These are phyloP conservation scores for Pyrenophora seminiperda DNA, from an alignment of 2,329 filamentous ascomycete species.

Conservation along the genomic window DNA sequence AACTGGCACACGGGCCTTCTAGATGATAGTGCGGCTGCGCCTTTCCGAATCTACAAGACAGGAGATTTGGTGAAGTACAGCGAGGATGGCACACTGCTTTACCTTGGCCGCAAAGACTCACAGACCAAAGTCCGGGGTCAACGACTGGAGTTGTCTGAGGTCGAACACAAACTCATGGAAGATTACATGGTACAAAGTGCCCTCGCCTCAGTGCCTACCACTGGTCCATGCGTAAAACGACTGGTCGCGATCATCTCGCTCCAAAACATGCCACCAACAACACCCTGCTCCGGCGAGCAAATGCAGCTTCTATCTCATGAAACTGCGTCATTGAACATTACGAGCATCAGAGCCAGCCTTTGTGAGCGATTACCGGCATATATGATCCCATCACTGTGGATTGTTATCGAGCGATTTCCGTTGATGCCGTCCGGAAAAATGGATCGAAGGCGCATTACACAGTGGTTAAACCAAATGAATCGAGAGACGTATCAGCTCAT, in stretches of 20 bases:
- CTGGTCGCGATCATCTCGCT: conserved; percentile 38
- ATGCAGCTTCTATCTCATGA: conserved; percentile 31
- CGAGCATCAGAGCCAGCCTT: conserved; percentile 33
- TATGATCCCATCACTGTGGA: conserved; percentile 44
- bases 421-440: conserved; percentile 42
- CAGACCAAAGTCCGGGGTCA: conserved; percentile 51
- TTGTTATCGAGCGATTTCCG: conserved; percentile 37
- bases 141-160: conserved; percentile 53
- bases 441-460: conserved; percentile 36
- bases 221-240: conserved; percentile 41
- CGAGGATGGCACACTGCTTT: conserved; percentile 42
- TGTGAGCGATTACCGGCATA: conserved; percentile 40
- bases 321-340: conserved; percentile 29
- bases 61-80: conserved; percentile 47
- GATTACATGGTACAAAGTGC: conserved; percentile 37
- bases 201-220: conserved; percentile 34
- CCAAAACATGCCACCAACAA: conserved; percentile 17
- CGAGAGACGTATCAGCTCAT: conserved; percentile 34
- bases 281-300: not conserved
- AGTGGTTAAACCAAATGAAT: conserved; percentile 42
- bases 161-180: conserved; percentile 51
- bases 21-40: not conserved
- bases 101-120: conserved; percentile 41
- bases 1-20: conserved; percentile 24
- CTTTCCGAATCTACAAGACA: conserved; percentile 41